Base-by-base conservation (phyloP, 2,329 filamentous ascomycete genomes). In the Hypomyces perniciosus region DNA sequence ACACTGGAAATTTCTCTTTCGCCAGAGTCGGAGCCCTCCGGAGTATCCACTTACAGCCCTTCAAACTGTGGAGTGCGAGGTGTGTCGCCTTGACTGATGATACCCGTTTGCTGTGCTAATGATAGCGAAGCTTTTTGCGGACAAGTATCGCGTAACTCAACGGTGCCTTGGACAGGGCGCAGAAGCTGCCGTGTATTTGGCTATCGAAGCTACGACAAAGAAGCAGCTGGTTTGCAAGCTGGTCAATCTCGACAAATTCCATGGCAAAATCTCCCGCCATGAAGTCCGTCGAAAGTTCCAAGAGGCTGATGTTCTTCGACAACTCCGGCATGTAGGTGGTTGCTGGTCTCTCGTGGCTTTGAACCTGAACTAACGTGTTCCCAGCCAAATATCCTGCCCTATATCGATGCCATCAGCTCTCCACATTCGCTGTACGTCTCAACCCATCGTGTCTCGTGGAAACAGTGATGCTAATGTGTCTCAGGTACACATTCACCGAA, bases 181-280 rank as follows among this genome's bases (percentile, higher is more conserved):
- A 26, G 67, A 72, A 52, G 70, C 63, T 10, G 54, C 59, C 12
- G 68, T 72, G 9, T 68, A 66, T 44, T 58, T 72, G 6, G 66
- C 70, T 6, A 62, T 75, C 3, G 74, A 86, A 12, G 62, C 69
- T 27, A 64, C 63, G 6, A 79, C 76, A 0, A 71, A 74, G 35
- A 74, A 73, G 50, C 86, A 89, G 59, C 56, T 88, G 20, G 84
- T 84, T 8, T 90, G 86, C 70, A 89, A 90, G 59, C 66, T 88
- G 7, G 70, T 87, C 46, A 70, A 79, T 48, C 59, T 85, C 2
- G 68, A 70, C 31, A 57, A 56, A 5, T 46, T 67, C 4, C 54
- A 57, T 48, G 61, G 48, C 41, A 61, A 55, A 49, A 61, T 58
- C n/a, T 52, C 51, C 30, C 57, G 55, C n/a, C 59, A 59, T 39